Evolutionary conservation across 2,329 filamentous ascomycete genomes (phyloP), one percentile per base, ranked within the genome.

Genomic region (Pyrenophora seminiperda): DNA sequence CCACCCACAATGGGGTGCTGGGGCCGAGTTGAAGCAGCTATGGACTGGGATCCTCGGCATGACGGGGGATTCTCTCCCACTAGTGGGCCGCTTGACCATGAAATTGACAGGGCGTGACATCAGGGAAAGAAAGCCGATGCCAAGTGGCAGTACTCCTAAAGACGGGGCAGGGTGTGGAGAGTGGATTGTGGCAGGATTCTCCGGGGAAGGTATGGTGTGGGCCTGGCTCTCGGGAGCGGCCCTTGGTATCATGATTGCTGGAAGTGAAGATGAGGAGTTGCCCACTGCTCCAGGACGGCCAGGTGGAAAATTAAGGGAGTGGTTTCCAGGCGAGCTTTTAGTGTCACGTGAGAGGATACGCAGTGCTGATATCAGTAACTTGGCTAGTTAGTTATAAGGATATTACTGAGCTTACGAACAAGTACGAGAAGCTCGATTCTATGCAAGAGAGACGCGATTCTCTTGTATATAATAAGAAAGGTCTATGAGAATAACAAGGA

Each of bases 31-130:
- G 3, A 73, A 75, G 45, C 71, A 71, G 40, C 67, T 73, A 0
- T 84, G 81, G 82, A 77, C 76, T 0, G 81, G 81, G 0, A 74
- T 79, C 5, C 61, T 83, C 17, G 78, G 75, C 1, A 59, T 77
- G 20, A 80, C 78, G 0, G 78, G 76, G 0, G 82, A 84, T 53
- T 40, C 58, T 9, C 66, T 81, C 20, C 81, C 81, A 0, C 75
- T 82, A 32, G 80, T 83, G 1, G 81, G 81, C 0, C 61, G 66
- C n/a, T 64, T 81, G 0, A 66, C 72, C 7, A 41, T 56, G 9
- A 57, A 45, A 14, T 52, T 77, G 0, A 74, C 47, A 4, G 40
- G 40, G 13, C 40, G 47, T 5, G 13, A 49, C 9, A 10, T 6
- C 4, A 32, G 19, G 5, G 7, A 9, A 10, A 13, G 3, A 7